Evolutionary conservation across 31 red algal species (phyloP), one percentile per base, ranked within the genome.

Genomic region (Asparagopsis taxiformis): DNA sequence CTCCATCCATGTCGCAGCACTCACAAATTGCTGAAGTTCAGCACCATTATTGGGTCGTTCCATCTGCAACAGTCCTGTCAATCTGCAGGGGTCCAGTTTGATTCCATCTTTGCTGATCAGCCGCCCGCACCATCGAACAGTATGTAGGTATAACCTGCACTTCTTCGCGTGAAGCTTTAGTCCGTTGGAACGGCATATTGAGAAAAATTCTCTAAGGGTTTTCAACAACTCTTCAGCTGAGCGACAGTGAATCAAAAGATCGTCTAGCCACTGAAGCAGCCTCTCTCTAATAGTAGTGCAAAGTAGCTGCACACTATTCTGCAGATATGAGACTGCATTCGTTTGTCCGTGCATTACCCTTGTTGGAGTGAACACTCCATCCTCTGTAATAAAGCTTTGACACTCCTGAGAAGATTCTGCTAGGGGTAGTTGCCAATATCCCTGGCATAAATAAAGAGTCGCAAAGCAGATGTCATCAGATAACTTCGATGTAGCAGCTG

Each of bases 1-100:
- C 3, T 48, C 46, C 43, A 72, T 53, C 68, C 68, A 55, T 8
- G 52, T 72, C 15, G 68, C 41, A 0, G 68, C 68, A 25, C 68
- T 54, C 2, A 55, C 6, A 56, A 54, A 72, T 19, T 72, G 68
- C 30, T 72, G 68, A 23, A 72, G 49, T 15, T 72, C 36, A 11
- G 43, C 49, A 55, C 68, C 68, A 11, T 7, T 54, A 8, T 13
- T 5, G 0, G 51, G 68, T 0, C 15, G 6, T 21, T 31, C 24
- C 68, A 72, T 72, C 16, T 72, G 4, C 17, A 54, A 4, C 3
- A 35, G 33, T 10, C 20, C 5, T 8, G 15, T 6, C 3, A 72
- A 48, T 41, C 50, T 41, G 25, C 25, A 20, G 20, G 51, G 49
- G 30, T 31, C 6, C 5, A 23, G 19, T 23, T n/a, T 6, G 19